These are phyloP conservation scores for Chlamydomonas eustigma DNA, from an alignment of 139 green algal species.

Conservation along the genomic window DNA sequence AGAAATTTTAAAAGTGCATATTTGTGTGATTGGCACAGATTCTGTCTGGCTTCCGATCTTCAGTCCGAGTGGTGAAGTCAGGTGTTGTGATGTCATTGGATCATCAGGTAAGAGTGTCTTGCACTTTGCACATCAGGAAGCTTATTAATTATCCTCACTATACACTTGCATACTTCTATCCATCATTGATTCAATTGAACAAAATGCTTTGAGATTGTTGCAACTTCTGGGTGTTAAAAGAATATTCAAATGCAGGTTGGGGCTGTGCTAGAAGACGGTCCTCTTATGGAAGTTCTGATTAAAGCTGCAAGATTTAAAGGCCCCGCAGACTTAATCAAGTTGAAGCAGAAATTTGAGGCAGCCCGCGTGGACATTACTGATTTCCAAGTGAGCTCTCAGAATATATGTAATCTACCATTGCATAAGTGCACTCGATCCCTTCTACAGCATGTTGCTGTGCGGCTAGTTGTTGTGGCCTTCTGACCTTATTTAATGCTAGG, in stretches of 20 bases:
- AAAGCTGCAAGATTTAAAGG: background rate
- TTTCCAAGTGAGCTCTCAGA: background rate
- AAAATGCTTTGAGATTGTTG: no score
- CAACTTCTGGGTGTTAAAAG: no score
- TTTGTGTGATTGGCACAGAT: background rate
- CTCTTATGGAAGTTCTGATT: background rate
- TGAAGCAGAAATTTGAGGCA: background rate
- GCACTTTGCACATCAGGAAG: no score
- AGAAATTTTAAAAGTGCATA: background rate
- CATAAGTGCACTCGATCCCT: no score
- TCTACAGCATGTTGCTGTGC: no score
- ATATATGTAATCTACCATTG: no score
- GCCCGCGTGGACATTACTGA: background rate
- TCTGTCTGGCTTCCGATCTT: background rate
- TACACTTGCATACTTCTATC: no score
- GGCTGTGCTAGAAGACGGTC: background rate
- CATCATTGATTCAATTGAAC: no score
- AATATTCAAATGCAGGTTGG: no score
- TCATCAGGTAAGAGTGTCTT: background rate
- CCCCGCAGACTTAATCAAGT: background rate
- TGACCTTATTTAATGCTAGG: no score
- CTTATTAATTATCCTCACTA: no score
- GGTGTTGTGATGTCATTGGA: background rate
- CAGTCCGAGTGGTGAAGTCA: background rate
- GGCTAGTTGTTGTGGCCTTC: no score